Evolutionary conservation across 78 protist species (phyloP), one percentile per base, ranked within the genome.

Genomic region (Bodo saltans): DNA sequence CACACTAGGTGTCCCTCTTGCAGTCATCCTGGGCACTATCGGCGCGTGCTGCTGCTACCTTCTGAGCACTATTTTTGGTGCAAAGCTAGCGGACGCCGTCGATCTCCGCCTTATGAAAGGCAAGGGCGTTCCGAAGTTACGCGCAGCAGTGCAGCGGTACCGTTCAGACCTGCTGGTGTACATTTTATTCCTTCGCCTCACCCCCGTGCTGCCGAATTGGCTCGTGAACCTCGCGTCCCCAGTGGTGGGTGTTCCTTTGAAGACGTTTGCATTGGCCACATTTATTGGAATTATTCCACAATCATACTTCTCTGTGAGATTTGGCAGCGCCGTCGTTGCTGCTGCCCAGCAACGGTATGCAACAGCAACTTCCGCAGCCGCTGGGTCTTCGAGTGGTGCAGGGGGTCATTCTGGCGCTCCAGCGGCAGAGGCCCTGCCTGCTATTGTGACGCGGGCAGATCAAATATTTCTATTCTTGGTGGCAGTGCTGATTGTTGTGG

Each of bases 121-220:
- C 60, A 17, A 8, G 60, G 60, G 40, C 32, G 17, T 71, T 17
- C 74, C 39, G 40, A 38, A 38, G 34, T 81, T 89, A 35, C 79
- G 82, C 39, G 38, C 26, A 30, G 73, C 73, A 70, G 68, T 79
- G 42, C 40, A 42, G 0, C 53, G 70, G 52, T 29, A 72, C 41
- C 70, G 87, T 32, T 38, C 74, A 0, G 70, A 83, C 32, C 34
- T 90, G 38, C 71, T 90, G 70, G 76, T 79, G 40, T 90, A 90
- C 76, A 32, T 90, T 1, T 79, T 90, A 11, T 90, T 90, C 42
- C 40, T 90, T 1, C 73, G 93, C 34, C 74, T 90, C 32, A 87
- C 93, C 70, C 93, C 93, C 33, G 71, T 90, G 42, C 52, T 90
- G 37, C 93, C 93, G 32, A 90, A 90, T 42, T 90, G 93, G 93